Percentiles rank a stretch among this genome's conserved stretches.
Evolutionary conservation across 176 grass and related monocot genomes (phyloP).

Genomic region (Stipa capillata): DNA sequence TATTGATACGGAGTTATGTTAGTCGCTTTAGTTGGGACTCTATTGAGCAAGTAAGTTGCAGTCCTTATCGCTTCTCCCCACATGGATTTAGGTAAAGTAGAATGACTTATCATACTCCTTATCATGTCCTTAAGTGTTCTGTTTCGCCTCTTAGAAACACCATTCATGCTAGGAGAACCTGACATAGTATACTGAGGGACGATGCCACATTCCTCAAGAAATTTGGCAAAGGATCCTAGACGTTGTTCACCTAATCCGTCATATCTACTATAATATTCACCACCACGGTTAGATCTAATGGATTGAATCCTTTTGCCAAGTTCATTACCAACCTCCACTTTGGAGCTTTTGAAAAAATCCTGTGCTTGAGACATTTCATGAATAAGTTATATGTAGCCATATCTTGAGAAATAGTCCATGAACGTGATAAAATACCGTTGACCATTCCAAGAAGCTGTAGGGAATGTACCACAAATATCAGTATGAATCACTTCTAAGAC

Average conservation of each 20-base stretch:
- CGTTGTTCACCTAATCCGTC: not conserved
- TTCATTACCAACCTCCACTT: not conserved
- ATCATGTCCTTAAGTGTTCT: not conserved
- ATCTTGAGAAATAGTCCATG: not conserved
- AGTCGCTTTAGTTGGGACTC: not conserved
- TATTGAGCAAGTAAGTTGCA: not conserved
- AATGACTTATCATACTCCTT: not conserved
- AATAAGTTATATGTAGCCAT: too few species aligned
- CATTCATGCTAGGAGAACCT: not conserved
- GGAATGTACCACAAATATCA: fast-evolving
- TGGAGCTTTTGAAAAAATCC: too few species aligned
- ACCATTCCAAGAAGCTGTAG: not conserved
- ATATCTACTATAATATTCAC: not conserved
- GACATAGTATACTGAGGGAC: not conserved
- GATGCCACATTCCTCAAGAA: not conserved
- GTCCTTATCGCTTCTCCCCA: not conserved
- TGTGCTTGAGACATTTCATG: not conserved
- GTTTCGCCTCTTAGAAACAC: not conserved
- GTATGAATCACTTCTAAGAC: not conserved
- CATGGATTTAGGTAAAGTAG: not conserved
- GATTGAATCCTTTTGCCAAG: not conserved
- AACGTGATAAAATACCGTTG: not conserved
- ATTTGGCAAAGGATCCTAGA: not conserved
- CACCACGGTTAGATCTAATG: not conserved
- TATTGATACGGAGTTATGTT: not conserved